phyloP scores from a whole-genome alignment of 148 eudicot species.

The Pouteria glomerata region DNA sequence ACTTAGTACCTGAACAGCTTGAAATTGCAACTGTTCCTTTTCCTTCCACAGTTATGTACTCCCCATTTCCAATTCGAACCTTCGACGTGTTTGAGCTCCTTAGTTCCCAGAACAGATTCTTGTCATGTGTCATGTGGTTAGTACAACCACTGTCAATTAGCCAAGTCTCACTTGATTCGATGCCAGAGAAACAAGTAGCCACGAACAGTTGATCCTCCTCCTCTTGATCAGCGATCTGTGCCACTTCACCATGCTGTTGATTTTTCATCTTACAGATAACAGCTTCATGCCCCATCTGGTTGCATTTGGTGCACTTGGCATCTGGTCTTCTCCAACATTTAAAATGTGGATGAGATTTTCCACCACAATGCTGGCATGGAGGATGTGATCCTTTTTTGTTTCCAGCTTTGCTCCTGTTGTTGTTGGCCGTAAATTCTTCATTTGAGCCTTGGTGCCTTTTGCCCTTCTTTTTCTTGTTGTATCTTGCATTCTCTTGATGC shows the following conservation, averaged over 20 bases:
- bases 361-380: background rate
- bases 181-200: background rate
- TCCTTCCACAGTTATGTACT: background rate
- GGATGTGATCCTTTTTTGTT: background rate
- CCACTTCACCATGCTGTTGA: background rate
- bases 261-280: slow-evolving; percentile 2
- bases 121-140: slow-evolving; percentile 10
- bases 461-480: background rate
- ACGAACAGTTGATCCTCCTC: slow-evolving; percentile 3
- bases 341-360: background rate
- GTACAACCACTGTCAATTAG: no score
- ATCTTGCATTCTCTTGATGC: background rate
- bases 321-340: slow-evolving; percentile 8
- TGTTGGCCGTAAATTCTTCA: background rate
- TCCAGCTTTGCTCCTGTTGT: background rate
- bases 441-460: background rate
- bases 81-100: background rate
- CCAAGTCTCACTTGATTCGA: background rate
- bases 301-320: no score
- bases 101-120: background rate
- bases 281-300: slow-evolving; percentile 1
- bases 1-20: background rate
- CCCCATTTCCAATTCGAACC: slow-evolving; percentile 3
- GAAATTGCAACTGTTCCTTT: background rate
- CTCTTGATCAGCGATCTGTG: background rate